phyloP scores from a whole-genome alignment of 495 filamentous ascomycete species.

The Amniculicola lignicola region DNA sequence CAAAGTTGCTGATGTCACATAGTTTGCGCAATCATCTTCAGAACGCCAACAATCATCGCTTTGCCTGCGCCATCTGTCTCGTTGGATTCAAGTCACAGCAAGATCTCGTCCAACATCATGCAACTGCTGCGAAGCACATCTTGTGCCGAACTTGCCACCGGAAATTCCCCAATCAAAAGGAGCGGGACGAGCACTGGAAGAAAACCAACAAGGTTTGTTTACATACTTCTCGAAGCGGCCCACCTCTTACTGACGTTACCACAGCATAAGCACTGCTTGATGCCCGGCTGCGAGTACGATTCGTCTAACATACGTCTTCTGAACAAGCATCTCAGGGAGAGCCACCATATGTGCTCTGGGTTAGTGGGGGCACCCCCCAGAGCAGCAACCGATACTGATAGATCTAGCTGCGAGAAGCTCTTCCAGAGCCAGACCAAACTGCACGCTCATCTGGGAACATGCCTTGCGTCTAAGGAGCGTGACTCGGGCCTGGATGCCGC shows the following conservation, averaged over 20 bases:
- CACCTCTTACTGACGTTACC: background rate
- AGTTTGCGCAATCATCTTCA: slow-evolving; percentile 20
- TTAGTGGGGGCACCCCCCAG: no score
- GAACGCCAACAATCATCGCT: slow-evolving; percentile 15
- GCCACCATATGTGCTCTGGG: slow-evolving; percentile 20
- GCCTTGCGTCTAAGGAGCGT: background rate
- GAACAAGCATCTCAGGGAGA: slow-evolving; percentile 6
- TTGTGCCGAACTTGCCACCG: slow-evolving; percentile 20
- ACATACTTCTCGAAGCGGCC: background rate
- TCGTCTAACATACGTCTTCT: background rate
- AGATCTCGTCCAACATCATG: slow-evolving; percentile 6
- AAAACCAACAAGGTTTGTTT: slow-evolving; percentile 3
- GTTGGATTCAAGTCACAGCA: slow-evolving; percentile 2
- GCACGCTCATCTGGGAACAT: background rate
- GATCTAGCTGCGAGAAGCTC: background rate
- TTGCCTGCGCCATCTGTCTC: slow-evolving; percentile 11
- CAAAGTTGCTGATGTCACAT: no score
- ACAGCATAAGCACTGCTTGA: slow-evolving; percentile 25
- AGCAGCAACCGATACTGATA: no score
- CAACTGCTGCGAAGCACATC: slow-evolving; percentile 9
- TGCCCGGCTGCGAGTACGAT: slow-evolving; percentile 23
- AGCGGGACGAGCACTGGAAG: slow-evolving; percentile 24
- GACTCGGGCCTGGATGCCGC: no score
- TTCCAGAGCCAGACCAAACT: slow-evolving; percentile 21
- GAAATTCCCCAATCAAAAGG: slow-evolving; percentile 15